These are phyloP conservation scores for Suhomyces taliae DNA, from an alignment of 1,139 yeast genomes.

Conservation along the genomic window DNA sequence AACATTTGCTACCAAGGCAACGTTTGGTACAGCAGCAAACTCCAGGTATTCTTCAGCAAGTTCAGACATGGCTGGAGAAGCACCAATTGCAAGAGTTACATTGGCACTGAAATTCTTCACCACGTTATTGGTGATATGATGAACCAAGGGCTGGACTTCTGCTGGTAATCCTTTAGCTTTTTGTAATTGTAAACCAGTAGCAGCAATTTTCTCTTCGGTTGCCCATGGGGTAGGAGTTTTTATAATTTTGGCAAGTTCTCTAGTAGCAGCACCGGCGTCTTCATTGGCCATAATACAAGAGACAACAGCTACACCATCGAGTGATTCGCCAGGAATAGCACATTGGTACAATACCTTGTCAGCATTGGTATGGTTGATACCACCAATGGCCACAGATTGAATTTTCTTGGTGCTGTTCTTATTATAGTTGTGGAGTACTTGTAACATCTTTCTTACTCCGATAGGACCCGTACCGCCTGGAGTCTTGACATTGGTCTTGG, in stretches of 20 bases:
- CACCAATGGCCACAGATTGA: constrained; percentile 82
- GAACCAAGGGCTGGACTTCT: constrained; percentile 60
- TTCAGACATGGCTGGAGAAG: constrained; percentile 93
- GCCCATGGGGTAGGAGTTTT: constrained; percentile 18
- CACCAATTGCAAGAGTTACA: constrained; percentile 82
- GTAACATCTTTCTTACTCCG: constrained; percentile 60
- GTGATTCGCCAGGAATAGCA: constrained; percentile 42
- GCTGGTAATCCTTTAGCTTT: neutral
- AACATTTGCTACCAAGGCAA: constrained; percentile 66
- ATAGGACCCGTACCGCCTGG: constrained; percentile 57
- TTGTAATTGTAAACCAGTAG: neutral
- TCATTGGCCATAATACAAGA: constrained; percentile 77
- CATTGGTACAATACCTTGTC: constrained; percentile 56
- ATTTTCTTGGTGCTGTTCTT: constrained; percentile 30
- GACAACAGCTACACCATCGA: constrained; percentile 85
- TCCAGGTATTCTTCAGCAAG: constrained; percentile 66
- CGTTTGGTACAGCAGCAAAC: constrained; percentile 53
- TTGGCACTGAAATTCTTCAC: constrained; percentile 89
- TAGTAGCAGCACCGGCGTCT: constrained; percentile 59
- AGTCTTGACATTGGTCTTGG: constrained; percentile 57
- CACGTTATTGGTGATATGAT: constrained; percentile 88
- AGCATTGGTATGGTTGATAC: constrained; percentile 67
- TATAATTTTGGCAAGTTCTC: constrained; percentile 23
- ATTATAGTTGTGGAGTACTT: constrained; percentile 42
- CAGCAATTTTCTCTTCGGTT: neutral